A percentile compares a stretch with the other conserved stretches of the same genome.
These are phyloP conservation scores for Ascochyta koolunga DNA, from an alignment of 2,329 filamentous ascomycete genomes.

Conservation along the genomic window DNA sequence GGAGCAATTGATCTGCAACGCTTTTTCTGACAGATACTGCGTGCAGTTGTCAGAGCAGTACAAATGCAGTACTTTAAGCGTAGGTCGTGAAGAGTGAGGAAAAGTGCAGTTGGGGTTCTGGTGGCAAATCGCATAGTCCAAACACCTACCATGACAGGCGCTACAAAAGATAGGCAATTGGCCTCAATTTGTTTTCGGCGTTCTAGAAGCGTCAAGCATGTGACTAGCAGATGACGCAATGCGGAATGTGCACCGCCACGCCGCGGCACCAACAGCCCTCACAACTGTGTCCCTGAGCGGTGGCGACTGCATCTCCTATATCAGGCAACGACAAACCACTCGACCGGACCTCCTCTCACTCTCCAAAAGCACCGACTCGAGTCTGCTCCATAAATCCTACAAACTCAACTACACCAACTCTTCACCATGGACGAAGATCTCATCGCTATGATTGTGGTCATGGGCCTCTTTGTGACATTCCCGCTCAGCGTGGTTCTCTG, in stretches of 20 bases:
- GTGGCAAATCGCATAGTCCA: neutral
- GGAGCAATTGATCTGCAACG: neutral
- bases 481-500: slow-evolving; percentile 30
- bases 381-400: neutral
- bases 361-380: neutral
- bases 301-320: slow-evolving; percentile 18
- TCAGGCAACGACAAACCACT: slow-evolving; percentile 11
- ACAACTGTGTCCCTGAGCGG: slow-evolving; percentile 17
- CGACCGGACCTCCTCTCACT: neutral
- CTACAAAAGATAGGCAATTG: neutral
- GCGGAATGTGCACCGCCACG: slow-evolving; percentile 12
- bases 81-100: neutral
- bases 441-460: slow-evolving; percentile 30
- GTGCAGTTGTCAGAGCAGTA: slow-evolving; percentile 3
- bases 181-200: neutral
- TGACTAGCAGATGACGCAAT: slow-evolving; percentile 15
- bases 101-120: neutral
- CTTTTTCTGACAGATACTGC: neutral
- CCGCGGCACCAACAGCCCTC: neutral
- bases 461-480: slow-evolving; percentile 33
- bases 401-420: neutral
- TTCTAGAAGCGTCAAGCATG: slow-evolving; percentile 6
- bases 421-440: slow-evolving; percentile 39
- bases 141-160: neutral
- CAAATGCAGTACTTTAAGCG: neutral